Base-by-base conservation (phyloP, 108 stramenopile species). In the Fistulifera pelliculosa region DNA sequence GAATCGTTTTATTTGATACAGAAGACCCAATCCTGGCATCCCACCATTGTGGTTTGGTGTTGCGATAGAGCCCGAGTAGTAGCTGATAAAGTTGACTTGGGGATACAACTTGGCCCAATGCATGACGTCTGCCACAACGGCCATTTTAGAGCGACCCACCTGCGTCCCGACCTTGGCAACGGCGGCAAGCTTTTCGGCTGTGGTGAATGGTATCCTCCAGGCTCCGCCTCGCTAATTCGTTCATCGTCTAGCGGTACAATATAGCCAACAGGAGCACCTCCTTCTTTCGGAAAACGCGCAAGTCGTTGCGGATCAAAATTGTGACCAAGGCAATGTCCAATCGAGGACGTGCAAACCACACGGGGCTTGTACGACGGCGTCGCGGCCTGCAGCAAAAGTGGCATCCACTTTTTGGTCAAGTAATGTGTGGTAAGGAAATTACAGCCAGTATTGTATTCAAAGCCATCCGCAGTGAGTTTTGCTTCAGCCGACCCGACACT, bases 281-380 rank as follows among this genome's bases (percentile, higher is more conserved):
- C 44, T 45, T 45, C 44, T 45, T 45, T 21, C 7, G 44, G 44
- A 17, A 45, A 21, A 2, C 4, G 5, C 21, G 11, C 2, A 45
- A 45, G 21, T 21, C 44, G 44, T 45, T 45, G 7, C 19, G 44
- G 44, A 45, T 8, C 44, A 21, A 45, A 45, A 45, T 45, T 21
- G 44, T 17, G 17, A 21, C 44, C 44, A 2, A 21, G 44, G 11
- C 44, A 45, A 11, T 45, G 44, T 21, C 44, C 44, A 17, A 45
- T 21, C 17, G 19, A 21, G 11, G 19, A 21, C 5, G 21, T 21
- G 5, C 21, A 21, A 4, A 45, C 44, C 17, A 45, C 21, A 21
- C 44, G 44, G 17, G 44, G 44, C 21, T 45, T 45, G 44, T 21
- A 45, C 17, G 44, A 21, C 5, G 17, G 19, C 21, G 44, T 45